Base-by-base conservation (phyloP, 2,329 filamentous ascomycete genomes). In the Penicillium sp. region DNA sequence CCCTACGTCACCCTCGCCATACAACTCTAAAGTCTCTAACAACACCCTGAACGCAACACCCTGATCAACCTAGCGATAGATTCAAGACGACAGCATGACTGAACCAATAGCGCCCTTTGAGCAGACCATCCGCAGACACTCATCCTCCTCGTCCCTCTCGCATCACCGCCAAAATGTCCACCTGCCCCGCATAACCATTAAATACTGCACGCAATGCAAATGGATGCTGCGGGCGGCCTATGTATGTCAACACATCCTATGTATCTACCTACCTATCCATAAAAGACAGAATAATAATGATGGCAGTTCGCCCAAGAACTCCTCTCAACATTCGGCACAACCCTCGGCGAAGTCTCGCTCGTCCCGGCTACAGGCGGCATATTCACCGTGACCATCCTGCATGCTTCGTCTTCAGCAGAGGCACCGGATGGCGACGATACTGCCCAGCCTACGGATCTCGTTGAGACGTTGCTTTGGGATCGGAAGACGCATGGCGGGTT, bases 191-290 rank as follows among this genome's bases (percentile, higher is more conserved):
- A 81, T 97, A 53, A 86, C 87, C n/a, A 96, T 97, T 67, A 84
- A 88, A 63, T 97, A 90, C 76, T 97, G 92, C 77, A 96, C 90
- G 0, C 91, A 96, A 75, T 97, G 91, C 74, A 89, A 90, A 76
- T 96, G 91, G 91, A 90, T 94, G 83, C 77, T 95, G 11, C 79
- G 91, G 59, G 90, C 91, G 35, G 89, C 90, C 63, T 96, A 94
- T 73, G 90, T 93, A 82, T 64, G 82, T 68, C n/a, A n/a, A 14
- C 42, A 11, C 20, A 7, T 11, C 18, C 23, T 45, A 16, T 11
- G 1, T 16, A 12, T 1, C 18, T 26, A 16, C 21, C 11, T 14
- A 35, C 20, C 28, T 46, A 49, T 12, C 16, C n/a, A 20, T 49
- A 55, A 30, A n/a, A n/a, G n/a, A n/a, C n/a, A n/a, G n/a, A n/a